Percentiles rank a stretch among this genome's conserved stretches.
Conservation (phyloP, 2,329 filamentous ascomycete genomes). For the Bisporella sp. region DNA sequence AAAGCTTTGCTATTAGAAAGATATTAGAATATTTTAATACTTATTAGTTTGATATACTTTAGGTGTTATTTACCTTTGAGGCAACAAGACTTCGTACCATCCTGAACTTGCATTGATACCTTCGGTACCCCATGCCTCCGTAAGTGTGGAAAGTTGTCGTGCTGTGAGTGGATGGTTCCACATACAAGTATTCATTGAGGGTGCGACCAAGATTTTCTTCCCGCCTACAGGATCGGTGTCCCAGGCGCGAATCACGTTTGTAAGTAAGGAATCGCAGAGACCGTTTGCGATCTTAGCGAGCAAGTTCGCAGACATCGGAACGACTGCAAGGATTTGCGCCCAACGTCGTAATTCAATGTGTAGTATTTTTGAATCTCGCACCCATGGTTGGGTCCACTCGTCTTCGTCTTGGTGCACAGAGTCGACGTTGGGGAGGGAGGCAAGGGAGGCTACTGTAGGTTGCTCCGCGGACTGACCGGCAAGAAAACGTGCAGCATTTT, state of each 20-base stretch:
- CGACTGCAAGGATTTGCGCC: constrained; percentile 75
- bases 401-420: constrained; percentile 72
- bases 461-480: constrained; percentile 69
- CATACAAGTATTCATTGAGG: constrained; percentile 88
- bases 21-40: too few species aligned
- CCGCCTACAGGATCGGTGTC: constrained; percentile 45
- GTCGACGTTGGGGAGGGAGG: constrained; percentile 63
- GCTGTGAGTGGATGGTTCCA: constrained; percentile 78
- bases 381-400: constrained; percentile 76
- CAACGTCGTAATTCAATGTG: constrained; percentile 84
- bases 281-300: constrained; percentile 79
- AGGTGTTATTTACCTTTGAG: constrained; percentile 41
- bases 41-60: too few species aligned
- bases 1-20: constrained; percentile 48
- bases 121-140: constrained; percentile 64
- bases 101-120: constrained; percentile 56
- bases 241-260: constrained; percentile 76
- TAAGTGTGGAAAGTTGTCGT: constrained; percentile 61
- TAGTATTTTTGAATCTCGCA: constrained; percentile 65
- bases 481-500: constrained; percentile 69
- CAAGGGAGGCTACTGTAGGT: constrained; percentile 54
- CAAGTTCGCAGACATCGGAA: constrained; percentile 76
- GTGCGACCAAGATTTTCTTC: constrained; percentile 63
- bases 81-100: constrained; percentile 67
- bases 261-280: constrained; percentile 70